A percentile compares a stretch with the other conserved stretches of the same genome.
Evolutionary conservation across 345 rosid species (phyloP).

Genomic region (Citrus trifoliata): DNA sequence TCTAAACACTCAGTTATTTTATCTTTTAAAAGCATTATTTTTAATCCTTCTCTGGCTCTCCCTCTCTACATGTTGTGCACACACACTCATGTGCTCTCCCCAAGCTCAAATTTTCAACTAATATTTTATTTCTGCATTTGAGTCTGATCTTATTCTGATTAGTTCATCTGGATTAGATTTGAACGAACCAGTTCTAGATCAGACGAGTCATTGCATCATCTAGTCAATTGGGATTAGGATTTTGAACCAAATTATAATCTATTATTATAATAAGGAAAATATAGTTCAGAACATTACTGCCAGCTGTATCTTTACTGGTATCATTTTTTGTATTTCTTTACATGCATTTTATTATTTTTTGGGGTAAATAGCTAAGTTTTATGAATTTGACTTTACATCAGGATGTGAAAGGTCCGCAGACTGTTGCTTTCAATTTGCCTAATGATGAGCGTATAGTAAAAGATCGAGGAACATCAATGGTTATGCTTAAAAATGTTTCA

Average conservation of each 20-base stretch:
- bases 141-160: neutral
- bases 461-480: constrained; percentile 96
- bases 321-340: neutral
- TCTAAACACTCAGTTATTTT: neutral
- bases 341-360: neutral
- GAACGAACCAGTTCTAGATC: neutral
- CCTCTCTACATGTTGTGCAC: neutral
- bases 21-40: neutral
- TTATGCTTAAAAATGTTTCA: constrained; percentile 85
- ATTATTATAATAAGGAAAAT: neutral
- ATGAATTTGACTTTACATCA: constrained; percentile 29
- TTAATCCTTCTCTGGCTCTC: neutral
- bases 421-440: constrained; percentile 93
- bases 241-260: neutral
- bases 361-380: constrained; percentile 4
- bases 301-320: neutral
- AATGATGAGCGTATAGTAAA: constrained; percentile 89
- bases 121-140: neutral
- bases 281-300: neutral
- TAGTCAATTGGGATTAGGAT: neutral
- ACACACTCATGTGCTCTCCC: neutral
- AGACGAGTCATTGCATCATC: neutral
- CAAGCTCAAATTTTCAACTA: constrained; percentile 1
- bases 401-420: constrained; percentile 98
- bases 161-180: neutral